These are phyloP conservation scores for Chlorella sp. DNA, from an alignment of 139 green algal species.

Conservation along the genomic window DNA sequence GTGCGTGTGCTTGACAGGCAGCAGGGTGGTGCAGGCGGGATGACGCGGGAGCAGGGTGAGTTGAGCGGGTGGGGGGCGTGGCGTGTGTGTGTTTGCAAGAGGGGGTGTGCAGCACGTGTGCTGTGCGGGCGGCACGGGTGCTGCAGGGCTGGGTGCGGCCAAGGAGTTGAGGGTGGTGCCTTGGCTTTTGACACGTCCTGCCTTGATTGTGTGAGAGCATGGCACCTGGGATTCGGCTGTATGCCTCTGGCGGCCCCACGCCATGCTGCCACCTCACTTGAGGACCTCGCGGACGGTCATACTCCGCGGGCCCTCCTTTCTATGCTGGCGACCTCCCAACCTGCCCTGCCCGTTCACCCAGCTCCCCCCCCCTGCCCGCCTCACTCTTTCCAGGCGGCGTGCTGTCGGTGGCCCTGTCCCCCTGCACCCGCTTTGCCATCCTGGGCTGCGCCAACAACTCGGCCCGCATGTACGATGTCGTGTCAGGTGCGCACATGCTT, in stretches of 20 bases:
- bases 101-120: background rate
- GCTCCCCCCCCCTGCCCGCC: too few relatives aligned
- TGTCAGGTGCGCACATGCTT: background rate
- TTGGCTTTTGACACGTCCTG: background rate
- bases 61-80: background rate
- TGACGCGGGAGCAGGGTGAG: too few relatives aligned
- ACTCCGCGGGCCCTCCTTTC: too few relatives aligned
- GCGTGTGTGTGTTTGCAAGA: background rate
- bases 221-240: background rate
- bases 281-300: too few relatives aligned
- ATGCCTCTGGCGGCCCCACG: too few relatives aligned
- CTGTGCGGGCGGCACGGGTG: too few relatives aligned
- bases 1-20: too few relatives aligned
- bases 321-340: too few relatives aligned
- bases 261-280: too few relatives aligned
- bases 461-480: constrained; percentile 71
- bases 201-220: background rate
- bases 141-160: too few relatives aligned
- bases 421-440: constrained; percentile 55
- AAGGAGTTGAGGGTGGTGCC: too few relatives aligned
- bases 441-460: constrained; percentile 59
- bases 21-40: too few relatives aligned
- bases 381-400: constrained; percentile 18
- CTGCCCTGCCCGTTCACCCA: background rate
- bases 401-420: constrained; percentile 51